Conservation (phyloP, 768 basidiomycete species). For the Gymnopilus junonius region DNA sequence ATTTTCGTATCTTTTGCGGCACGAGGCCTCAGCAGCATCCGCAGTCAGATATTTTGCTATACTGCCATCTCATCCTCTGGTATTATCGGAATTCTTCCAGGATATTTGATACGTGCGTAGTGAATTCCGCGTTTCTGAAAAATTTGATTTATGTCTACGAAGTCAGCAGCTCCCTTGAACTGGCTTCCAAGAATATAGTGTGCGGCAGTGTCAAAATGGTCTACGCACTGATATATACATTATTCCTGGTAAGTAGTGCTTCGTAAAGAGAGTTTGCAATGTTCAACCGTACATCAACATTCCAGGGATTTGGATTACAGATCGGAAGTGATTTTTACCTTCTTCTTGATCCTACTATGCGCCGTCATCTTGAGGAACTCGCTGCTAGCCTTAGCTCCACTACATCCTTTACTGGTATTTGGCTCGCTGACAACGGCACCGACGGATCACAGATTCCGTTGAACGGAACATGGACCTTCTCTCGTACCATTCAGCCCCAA, state of each 20-base stretch:
- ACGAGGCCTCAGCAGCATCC: slow-evolving; percentile 81
- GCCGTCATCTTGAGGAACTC: slow-evolving; percentile 56
- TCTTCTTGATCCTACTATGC: slow-evolving; percentile 63
- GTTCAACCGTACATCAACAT: slow-evolving; percentile 1
- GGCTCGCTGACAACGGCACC: slow-evolving; percentile 62
- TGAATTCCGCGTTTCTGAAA: neutral
- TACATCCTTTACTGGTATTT: slow-evolving; percentile 65
- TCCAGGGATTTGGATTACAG: slow-evolving; percentile 78
- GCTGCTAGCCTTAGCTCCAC: slow-evolving; percentile 53
- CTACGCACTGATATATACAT: slow-evolving; percentile 84
- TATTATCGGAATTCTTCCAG: slow-evolving; percentile 90
- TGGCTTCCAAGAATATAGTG: slow-evolving; percentile 86
- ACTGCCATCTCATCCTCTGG: slow-evolving; percentile 88
- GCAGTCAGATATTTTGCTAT: slow-evolving; percentile 83
- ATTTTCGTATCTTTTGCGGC: slow-evolving; percentile 82
- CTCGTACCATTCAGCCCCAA: slow-evolving; percentile 51
- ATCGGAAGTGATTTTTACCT: slow-evolving; percentile 84
- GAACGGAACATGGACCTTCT: slow-evolving; percentile 69
- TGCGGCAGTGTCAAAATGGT: slow-evolving; percentile 89
- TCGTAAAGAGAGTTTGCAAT: neutral
- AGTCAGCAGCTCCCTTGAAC: slow-evolving; percentile 82
- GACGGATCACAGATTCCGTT: slow-evolving; percentile 44
- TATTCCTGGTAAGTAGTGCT: slow-evolving; percentile 57
- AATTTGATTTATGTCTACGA: slow-evolving; percentile 8
- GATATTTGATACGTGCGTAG: slow-evolving; percentile 75